phyloP scores from a whole-genome alignment of 2,329 filamentous ascomycete species.

The Neurospora crassa region DNA sequence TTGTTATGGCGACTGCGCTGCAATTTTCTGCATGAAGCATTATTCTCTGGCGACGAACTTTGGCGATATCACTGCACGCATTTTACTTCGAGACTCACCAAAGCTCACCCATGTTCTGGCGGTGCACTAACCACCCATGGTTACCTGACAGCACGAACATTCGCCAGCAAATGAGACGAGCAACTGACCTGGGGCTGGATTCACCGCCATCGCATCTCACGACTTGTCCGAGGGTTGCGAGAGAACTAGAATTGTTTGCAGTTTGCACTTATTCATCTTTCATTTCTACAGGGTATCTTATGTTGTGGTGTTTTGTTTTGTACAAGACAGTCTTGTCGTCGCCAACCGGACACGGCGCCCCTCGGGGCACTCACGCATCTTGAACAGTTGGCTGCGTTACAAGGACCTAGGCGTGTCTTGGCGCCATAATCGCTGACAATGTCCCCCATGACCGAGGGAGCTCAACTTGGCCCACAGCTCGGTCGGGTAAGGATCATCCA shows the following conservation, averaged over 20 bases:
- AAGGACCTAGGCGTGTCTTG: background rate
- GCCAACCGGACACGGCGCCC: background rate
- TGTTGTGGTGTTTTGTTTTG: background rate
- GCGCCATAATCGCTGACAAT: background rate
- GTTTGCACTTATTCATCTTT: background rate
- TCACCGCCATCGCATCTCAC: background rate
- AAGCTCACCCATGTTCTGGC: background rate
- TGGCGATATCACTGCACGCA: background rate
- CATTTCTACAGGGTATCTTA: background rate
- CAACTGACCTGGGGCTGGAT: background rate
- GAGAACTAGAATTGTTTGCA: background rate
- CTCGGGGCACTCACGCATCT: background rate
- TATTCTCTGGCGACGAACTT: background rate
- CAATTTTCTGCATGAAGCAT: background rate
- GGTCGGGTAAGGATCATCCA: background rate
- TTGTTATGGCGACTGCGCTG: background rate
- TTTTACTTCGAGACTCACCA: background rate
- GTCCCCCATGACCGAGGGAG: background rate
- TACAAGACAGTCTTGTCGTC: background rate
- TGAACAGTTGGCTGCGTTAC: background rate
- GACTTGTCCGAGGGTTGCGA: background rate
- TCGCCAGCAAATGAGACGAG: background rate
- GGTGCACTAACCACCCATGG: background rate
- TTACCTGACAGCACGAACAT: background rate
- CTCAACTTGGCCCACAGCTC: background rate